Evolutionary conservation across 306 rosid species (phyloP).

Genomic region (Cyamopsis tetragonoloba): DNA sequence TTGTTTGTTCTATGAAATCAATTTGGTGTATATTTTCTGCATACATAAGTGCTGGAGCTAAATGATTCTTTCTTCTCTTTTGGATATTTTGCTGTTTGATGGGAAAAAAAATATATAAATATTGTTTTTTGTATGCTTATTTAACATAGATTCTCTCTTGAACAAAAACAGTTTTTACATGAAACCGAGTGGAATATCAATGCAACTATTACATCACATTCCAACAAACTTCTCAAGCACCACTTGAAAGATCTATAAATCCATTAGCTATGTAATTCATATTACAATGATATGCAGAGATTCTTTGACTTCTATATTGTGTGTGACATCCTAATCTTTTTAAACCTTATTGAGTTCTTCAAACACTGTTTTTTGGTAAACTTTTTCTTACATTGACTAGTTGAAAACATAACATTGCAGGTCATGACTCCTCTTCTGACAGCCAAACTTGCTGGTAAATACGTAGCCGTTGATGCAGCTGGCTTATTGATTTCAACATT

Average conservation of each 20-base stretch:
- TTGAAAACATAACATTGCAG: slow-evolving; percentile 40
- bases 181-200: neutral
- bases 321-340: neutral
- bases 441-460: slow-evolving; percentile 83
- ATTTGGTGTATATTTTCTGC: neutral
- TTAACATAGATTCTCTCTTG: neutral
- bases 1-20: neutral
- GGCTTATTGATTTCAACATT: slow-evolving; percentile 67
- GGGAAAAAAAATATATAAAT: neutral
- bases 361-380: neutral
- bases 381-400: neutral
- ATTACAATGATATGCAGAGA: neutral
- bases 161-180: neutral
- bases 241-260: neutral
- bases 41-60: neutral
- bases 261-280: neutral
- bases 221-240: neutral
- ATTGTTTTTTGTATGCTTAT: neutral
- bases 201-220: neutral
- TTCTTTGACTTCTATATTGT: neutral
- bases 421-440: slow-evolving; percentile 87
- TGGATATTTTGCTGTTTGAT: neutral
- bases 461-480: slow-evolving; percentile 74
- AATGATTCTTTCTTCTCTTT: neutral
- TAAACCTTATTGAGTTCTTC: neutral